phyloP scores from a whole-genome alignment of 2,329 filamentous ascomycete genomes.

The Aureobasidium sp. region DNA sequence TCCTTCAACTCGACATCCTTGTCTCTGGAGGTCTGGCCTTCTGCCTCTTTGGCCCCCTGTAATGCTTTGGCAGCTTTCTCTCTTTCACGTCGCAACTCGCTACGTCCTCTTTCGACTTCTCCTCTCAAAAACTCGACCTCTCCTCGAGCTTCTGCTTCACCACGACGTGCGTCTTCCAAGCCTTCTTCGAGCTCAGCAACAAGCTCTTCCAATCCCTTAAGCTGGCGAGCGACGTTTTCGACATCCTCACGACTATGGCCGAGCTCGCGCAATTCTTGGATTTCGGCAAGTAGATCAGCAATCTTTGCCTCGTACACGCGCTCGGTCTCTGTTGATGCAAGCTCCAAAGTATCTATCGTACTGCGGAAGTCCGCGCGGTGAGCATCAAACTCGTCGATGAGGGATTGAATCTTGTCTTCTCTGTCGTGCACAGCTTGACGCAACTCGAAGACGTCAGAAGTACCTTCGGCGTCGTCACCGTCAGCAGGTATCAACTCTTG shows the following conservation, averaged over 20 bases:
- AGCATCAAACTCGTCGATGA: slow-evolving; percentile 89
- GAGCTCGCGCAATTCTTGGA: slow-evolving; percentile 62
- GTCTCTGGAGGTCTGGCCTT: slow-evolving; percentile 30
- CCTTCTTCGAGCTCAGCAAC: slow-evolving; percentile 96
- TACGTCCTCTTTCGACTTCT: slow-evolving; percentile 83
- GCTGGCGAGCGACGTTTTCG: slow-evolving; percentile 77
- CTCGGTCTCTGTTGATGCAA: slow-evolving; percentile 92
- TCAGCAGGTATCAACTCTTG: slow-evolving; percentile 60
- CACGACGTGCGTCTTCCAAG: slow-evolving; percentile 83
- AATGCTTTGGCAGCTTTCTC: slow-evolving; percentile 64
- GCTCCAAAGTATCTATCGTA: slow-evolving; percentile 91
- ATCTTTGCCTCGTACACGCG: slow-evolving; percentile 92
- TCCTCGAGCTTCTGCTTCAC: slow-evolving; percentile 88
- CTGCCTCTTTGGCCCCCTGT: slow-evolving; percentile 39
- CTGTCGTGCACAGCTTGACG: slow-evolving; percentile 82
- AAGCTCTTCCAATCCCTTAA: slow-evolving; percentile 91
- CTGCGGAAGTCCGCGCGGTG: slow-evolving; percentile 93
- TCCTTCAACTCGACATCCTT: slow-evolving; percentile 90
- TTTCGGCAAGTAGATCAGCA: slow-evolving; percentile 72
- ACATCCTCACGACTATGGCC: slow-evolving; percentile 82
- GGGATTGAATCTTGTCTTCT: slow-evolving; percentile 89
- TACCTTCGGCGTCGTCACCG: slow-evolving; percentile 54
- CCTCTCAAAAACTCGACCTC: slow-evolving; percentile 93
- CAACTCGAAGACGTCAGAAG: slow-evolving; percentile 44
- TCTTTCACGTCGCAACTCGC: slow-evolving; percentile 78